These are phyloP conservation scores for Thymus mandschuricus DNA, from an alignment of 257 asterid species.

Conservation along the genomic window DNA sequence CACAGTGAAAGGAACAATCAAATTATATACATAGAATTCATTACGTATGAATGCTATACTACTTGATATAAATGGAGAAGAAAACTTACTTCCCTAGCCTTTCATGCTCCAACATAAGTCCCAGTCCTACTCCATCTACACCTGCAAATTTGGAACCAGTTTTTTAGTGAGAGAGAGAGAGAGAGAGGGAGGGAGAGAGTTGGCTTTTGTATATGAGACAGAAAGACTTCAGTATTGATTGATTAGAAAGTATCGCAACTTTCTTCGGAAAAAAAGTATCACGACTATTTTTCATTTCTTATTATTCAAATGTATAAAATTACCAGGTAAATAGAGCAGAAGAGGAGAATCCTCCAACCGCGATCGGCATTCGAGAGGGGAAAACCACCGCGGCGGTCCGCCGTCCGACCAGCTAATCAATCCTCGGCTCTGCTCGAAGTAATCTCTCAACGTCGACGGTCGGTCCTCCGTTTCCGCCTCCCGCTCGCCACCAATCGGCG, in stretches of 20 bases:
- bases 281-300: not conserved
- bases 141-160: slow-evolving; percentile 40
- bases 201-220: not conserved
- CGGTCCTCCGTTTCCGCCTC: slow-evolving; percentile 28
- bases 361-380: slow-evolving; percentile 54
- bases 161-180: not conserved
- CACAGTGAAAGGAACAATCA: not conserved
- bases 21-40: not conserved
- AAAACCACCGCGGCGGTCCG: slow-evolving; percentile 90
- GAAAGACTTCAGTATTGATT: not conserved
- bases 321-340: slow-evolving; percentile 80
- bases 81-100: slow-evolving; percentile 62
- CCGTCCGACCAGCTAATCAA: slow-evolving; percentile 51
- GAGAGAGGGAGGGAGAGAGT: not conserved
- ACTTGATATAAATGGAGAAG: not conserved
- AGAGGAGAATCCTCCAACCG: slow-evolving; percentile 53
- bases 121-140: slow-evolving; percentile 72
- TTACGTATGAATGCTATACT: not conserved
- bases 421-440: slow-evolving; percentile 48
- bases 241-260: no score
- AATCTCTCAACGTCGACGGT: slow-evolving; percentile 45
- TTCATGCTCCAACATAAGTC: slow-evolving; percentile 60
- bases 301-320: not conserved
- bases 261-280: not conserved
- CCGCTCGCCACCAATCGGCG: slow-evolving; percentile 25